Evolutionary conservation across 257 asterid species (phyloP).

Genomic region (Ilex aquifolium): DNA sequence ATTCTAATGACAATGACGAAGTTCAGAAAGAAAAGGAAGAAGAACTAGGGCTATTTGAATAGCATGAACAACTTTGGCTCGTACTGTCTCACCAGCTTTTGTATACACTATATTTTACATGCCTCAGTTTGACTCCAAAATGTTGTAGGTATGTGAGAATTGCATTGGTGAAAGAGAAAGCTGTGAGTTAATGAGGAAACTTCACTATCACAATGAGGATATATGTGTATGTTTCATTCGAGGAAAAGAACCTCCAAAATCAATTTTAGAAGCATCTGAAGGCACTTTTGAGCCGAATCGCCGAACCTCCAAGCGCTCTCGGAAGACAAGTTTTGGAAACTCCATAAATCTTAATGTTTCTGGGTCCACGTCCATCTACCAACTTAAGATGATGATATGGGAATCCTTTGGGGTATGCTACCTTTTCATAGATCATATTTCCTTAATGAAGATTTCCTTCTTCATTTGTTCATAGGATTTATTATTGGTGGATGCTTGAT

Average conservation of each 20-base stretch:
- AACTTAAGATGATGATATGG: slow-evolving; percentile 99
- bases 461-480: no score
- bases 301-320: slow-evolving; percentile 88
- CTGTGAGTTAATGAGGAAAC: slow-evolving; percentile 82
- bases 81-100: no score
- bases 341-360: slow-evolving; percentile 80
- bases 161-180: slow-evolving; percentile 94
- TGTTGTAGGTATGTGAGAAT: slow-evolving; percentile 80
- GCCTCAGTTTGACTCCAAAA: not conserved
- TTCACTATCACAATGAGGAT: slow-evolving; percentile 75
- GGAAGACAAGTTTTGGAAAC: slow-evolving; percentile 77
- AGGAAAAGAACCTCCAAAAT: slow-evolving; percentile 96
- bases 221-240: slow-evolving; percentile 74
- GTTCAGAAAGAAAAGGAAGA: no score
- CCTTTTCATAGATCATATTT: not conserved
- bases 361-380: slow-evolving; percentile 79
- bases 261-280: slow-evolving; percentile 78
- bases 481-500: no score
- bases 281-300: slow-evolving; percentile 62
- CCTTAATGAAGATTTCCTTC: no score
- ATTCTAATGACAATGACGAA: no score
- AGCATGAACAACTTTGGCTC: no score
- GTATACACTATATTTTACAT: no score
- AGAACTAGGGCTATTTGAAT: no score
- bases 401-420: slow-evolving; percentile 90